Evolutionary conservation across 1,139 yeast species (phyloP).

Genomic region (Kodamaea sp.): DNA sequence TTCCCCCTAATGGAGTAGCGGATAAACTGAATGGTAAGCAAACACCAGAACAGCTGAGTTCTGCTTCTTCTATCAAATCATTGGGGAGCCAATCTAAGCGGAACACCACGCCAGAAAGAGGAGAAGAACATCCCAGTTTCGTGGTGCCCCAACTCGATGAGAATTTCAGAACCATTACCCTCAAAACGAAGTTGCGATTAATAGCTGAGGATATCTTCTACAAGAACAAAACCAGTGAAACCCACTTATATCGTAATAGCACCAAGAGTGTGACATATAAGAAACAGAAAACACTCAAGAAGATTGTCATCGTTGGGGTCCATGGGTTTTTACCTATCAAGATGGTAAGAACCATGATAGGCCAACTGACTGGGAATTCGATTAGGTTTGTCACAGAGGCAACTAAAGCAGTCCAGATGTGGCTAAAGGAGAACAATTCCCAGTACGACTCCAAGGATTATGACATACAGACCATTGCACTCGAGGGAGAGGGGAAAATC

Average conservation of each 20-base stretch:
- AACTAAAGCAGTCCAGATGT: slow-evolving; percentile 35
- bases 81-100: background rate
- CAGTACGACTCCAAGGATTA: slow-evolving; percentile 20
- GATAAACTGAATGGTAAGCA: background rate
- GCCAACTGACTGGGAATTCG: slow-evolving; percentile 50
- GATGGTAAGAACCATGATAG: slow-evolving; percentile 46
- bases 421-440: slow-evolving; percentile 36
- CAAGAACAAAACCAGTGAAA: slow-evolving; percentile 29
- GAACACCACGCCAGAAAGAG: background rate
- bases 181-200: slow-evolving; percentile 41
- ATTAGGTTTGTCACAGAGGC: slow-evolving; percentile 36
- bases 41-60: background rate
- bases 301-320: slow-evolving; percentile 46
- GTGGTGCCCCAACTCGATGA: slow-evolving; percentile 30
- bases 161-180: slow-evolving; percentile 41
- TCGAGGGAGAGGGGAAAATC: slow-evolving; percentile 55
- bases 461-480: slow-evolving; percentile 47
- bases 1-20: no score
- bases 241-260: slow-evolving; percentile 34
- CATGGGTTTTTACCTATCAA: slow-evolving; percentile 58
- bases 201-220: slow-evolving; percentile 33
- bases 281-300: slow-evolving; percentile 24
- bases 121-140: background rate
- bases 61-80: background rate
- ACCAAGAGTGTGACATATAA: slow-evolving; percentile 15